A percentile compares a stretch with the other conserved stretches of the same genome.
Evolutionary conservation across 192 early-diverging fungal genomes (phyloP).

Genomic region (Rhizoclosmatium sp.): DNA sequence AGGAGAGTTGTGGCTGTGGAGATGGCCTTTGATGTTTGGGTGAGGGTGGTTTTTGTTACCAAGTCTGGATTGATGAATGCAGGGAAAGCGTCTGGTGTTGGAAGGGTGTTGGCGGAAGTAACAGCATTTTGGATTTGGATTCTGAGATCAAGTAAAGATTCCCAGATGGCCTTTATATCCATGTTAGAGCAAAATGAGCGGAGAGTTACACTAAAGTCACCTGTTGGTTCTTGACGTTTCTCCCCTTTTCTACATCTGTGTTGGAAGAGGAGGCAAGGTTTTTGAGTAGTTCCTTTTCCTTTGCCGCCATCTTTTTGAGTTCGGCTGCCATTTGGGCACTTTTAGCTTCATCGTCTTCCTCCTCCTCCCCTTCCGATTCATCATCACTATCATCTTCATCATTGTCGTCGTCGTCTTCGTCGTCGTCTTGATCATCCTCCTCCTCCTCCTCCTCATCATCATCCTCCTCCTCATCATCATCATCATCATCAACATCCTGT

Average conservation of each 20-base stretch:
- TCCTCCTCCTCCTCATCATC: slow-evolving; percentile 38
- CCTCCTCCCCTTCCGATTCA: slow-evolving; percentile 34
- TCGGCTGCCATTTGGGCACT: slow-evolving; percentile 47
- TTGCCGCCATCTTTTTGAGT: slow-evolving; percentile 77
- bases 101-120: slow-evolving; percentile 18
- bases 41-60: slow-evolving; percentile 1
- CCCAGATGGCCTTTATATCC: slow-evolving; percentile 39
- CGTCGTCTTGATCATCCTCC: slow-evolving; percentile 40
- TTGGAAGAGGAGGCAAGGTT: slow-evolving; percentile 76
- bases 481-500: slow-evolving; percentile 38
- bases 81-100: background rate
- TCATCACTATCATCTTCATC: slow-evolving; percentile 40
- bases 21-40: slow-evolving; percentile 10
- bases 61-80: slow-evolving; percentile 1
- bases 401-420: slow-evolving; percentile 36
- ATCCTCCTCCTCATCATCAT: slow-evolving; percentile 34
- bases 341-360: slow-evolving; percentile 14
- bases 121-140: slow-evolving; percentile 28
- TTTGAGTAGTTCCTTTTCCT: slow-evolving; percentile 85
- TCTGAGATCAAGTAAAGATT: slow-evolving; percentile 34
- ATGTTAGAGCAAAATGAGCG: background rate
- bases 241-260: slow-evolving; percentile 88
- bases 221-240: slow-evolving; percentile 89
- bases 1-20: background rate
- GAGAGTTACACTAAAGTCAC: slow-evolving; percentile 52